These are phyloP conservation scores for Didymosphaeria variabile DNA, from an alignment of 2,329 filamentous ascomycete species.

Conservation along the genomic window DNA sequence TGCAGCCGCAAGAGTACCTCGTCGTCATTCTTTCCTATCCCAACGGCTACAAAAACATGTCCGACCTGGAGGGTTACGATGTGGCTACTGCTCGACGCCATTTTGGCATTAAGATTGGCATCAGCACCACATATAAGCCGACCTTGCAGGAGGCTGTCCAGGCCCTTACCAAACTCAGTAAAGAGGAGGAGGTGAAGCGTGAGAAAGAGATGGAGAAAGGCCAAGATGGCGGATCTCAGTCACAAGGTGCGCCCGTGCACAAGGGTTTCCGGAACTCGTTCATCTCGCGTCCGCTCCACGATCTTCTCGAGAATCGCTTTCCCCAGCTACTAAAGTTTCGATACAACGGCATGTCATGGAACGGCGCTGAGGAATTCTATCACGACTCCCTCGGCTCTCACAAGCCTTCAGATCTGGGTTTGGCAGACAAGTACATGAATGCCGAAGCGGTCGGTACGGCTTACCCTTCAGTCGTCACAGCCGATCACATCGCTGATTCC, in stretches of 20 bases:
- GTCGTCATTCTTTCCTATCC: conserved; percentile 75
- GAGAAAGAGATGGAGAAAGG: conserved; percentile 30
- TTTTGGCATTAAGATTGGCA: conserved; percentile 73
- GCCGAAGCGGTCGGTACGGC: conserved; percentile 42
- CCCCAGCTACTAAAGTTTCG: conserved; percentile 69
- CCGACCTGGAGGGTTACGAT: conserved; percentile 60
- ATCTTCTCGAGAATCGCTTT: conserved; percentile 73
- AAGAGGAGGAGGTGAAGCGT: conserved; percentile 39
- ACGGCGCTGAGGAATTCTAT: conserved; percentile 69
- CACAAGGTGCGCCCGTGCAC: conserved; percentile 10
- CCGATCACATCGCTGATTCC: conserved; percentile 59
- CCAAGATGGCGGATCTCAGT: conserved; percentile 24
- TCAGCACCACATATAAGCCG: conserved; percentile 78
- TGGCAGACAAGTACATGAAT: conserved; percentile 53
- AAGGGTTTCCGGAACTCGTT: conserved; percentile 66
- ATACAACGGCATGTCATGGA: conserved; percentile 67
- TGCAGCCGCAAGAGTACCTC: conserved; percentile 73
- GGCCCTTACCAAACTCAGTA: conserved; percentile 58
- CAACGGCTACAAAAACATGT: conserved; percentile 68
- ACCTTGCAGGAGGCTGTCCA: conserved; percentile 62
- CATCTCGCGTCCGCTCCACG: conserved; percentile 75
- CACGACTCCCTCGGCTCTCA: conserved; percentile 56
- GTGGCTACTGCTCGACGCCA: conserved; percentile 43
- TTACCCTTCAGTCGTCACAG: conserved; percentile 57
- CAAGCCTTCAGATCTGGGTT: conserved; percentile 38